phyloP scores from a whole-genome alignment of 192 early-diverging fungal genomes.

The Phycomyces blakesleeanus region DNA sequence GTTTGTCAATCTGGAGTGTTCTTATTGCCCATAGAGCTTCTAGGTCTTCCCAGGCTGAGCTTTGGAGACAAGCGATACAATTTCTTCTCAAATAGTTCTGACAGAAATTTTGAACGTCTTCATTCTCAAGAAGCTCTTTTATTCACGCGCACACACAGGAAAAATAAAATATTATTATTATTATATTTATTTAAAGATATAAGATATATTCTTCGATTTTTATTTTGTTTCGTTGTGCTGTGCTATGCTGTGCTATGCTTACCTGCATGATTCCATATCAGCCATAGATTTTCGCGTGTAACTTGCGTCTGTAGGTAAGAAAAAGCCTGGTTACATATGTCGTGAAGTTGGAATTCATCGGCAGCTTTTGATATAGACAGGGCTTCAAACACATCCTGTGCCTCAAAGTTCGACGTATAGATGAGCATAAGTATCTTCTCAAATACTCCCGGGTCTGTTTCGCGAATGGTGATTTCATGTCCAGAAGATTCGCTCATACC shows the following conservation, averaged over 20 bases:
- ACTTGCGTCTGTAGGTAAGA: constrained; percentile 27
- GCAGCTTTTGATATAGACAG: constrained; percentile 24
- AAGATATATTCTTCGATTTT: too few relatives aligned
- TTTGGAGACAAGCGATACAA: constrained; percentile 15
- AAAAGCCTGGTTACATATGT: constrained; percentile 27
- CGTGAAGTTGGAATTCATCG: constrained; percentile 30
- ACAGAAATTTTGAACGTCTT: constrained; percentile 28
- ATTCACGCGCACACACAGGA: too few relatives aligned
- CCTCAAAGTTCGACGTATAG: constrained; percentile 21
- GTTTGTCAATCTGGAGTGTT: constrained; percentile 30
- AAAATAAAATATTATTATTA: neutral
- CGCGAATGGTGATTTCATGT: constrained; percentile 30
- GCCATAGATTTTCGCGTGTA: constrained; percentile 28
- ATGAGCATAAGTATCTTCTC: constrained; percentile 11
- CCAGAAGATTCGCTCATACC: constrained; percentile 55
- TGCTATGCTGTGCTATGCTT: neutral
- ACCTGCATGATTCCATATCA: constrained; percentile 36
- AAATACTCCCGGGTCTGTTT: constrained; percentile 24
- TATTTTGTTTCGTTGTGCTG: too few relatives aligned
- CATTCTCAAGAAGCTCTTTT: constrained; percentile 19
- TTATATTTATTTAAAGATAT: too few relatives aligned
- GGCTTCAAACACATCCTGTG: constrained; percentile 17
- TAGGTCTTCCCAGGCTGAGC: constrained; percentile 23
- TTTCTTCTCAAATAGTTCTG: constrained; percentile 21
- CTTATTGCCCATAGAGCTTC: constrained; percentile 23